These are phyloP conservation scores for Panicum miliaceum DNA, from an alignment of 176 grass and related monocot species.

Conservation along the genomic window DNA sequence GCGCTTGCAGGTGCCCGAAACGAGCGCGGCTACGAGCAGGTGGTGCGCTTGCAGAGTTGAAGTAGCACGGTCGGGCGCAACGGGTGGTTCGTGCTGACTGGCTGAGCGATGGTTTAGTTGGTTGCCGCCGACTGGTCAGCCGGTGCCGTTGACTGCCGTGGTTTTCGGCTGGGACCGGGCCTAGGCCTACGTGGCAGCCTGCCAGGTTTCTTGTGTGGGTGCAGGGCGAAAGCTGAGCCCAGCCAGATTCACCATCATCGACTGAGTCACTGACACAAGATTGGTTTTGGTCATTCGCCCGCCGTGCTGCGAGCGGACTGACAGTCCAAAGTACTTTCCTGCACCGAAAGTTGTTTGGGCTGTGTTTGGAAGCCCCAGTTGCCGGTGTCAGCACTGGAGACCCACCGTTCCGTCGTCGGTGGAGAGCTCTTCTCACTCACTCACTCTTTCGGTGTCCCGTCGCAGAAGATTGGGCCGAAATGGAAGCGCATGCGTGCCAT, in stretches of 20 bases:
- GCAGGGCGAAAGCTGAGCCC: not conserved
- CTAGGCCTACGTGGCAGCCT: not conserved
- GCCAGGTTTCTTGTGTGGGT: not conserved
- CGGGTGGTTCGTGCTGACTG: not conserved
- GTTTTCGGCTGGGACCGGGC: not conserved
- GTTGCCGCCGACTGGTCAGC: not conserved
- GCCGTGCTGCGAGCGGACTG: not conserved
- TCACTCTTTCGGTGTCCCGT: not conserved
- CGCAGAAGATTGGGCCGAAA: not conserved
- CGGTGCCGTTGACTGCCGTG: not conserved
- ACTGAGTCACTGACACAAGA: not conserved
- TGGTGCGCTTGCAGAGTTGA: no score
- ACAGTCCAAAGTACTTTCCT: slow-evolving; percentile 3
- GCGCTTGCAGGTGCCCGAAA: slow-evolving; percentile 12
- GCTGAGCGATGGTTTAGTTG: not conserved
- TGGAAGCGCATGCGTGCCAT: not conserved
- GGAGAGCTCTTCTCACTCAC: not conserved
- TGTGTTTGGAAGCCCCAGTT: not conserved
- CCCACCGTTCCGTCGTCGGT: slow-evolving; percentile 16
- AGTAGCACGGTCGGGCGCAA: no score
- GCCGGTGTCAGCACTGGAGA: not conserved
- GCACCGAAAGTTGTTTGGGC: slow-evolving; percentile 35
- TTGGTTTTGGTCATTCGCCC: not conserved
- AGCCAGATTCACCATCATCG: not conserved
- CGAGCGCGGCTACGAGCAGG: not conserved